These are phyloP conservation scores for Globisporangium polare DNA, from an alignment of 352 stramenopile genomes.

Conservation along the genomic window DNA sequence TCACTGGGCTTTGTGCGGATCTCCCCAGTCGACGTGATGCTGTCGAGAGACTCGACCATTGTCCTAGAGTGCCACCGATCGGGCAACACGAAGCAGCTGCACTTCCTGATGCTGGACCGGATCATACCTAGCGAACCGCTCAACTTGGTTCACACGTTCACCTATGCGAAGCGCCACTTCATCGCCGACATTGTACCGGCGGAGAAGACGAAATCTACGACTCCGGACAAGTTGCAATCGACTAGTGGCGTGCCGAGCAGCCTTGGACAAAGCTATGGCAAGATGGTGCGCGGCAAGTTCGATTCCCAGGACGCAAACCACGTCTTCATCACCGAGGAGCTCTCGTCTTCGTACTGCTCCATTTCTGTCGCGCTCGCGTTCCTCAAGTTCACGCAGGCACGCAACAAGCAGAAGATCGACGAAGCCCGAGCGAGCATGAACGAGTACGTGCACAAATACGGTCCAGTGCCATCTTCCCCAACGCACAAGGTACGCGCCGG, in stretches of 20 bases:
- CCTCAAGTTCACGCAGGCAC: conserved; percentile 62
- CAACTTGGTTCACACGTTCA: conserved; percentile 71
- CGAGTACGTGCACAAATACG: conserved; percentile 59
- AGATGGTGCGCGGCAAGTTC: conserved; percentile 56
- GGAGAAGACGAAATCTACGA: conserved; percentile 35
- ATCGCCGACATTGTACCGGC: conserved; percentile 64
- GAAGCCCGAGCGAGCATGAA: conserved; percentile 43
- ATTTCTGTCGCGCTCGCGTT: conserved; percentile 82
- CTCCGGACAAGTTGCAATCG: conserved; percentile 24
- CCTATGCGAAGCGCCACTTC: conserved; percentile 80
- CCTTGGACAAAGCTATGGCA: conserved; percentile 39
- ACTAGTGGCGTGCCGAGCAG: conserved; percentile 16
- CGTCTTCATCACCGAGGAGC: conserved; percentile 77
- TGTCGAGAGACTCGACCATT: conserved; percentile 71
- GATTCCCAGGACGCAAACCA: conserved; percentile 55
- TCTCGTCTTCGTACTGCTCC: conserved; percentile 76
- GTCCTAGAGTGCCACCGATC: conserved; percentile 60
- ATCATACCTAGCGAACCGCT: conserved; percentile 59
- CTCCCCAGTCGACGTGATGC: conserved; percentile 62
- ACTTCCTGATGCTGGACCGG: conserved; percentile 78
- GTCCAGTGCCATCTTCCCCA: conserved; percentile 26
- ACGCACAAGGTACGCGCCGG: conserved; percentile 20
- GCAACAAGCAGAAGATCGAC: conserved; percentile 64
- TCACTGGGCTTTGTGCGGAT: conserved; percentile 76
- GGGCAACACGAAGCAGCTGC: conserved; percentile 45